Evolutionary conservation across 306 rosid genomes (phyloP), one percentile per base, ranked within the genome.

Genomic region (Alnus rubra): DNA sequence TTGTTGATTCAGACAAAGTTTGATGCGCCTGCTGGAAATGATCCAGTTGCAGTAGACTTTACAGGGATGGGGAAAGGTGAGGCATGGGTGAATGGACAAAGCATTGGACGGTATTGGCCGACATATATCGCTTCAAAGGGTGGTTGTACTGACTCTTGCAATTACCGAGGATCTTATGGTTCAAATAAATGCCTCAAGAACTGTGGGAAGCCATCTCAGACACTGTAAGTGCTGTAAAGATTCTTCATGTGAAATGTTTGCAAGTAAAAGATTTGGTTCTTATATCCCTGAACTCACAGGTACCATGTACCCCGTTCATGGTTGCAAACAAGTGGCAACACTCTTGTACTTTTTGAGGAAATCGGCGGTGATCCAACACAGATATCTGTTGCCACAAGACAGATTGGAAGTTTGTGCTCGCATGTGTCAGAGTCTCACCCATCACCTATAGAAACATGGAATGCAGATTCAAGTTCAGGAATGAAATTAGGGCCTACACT

Each of bases 31-130:
- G 76, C 86, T 56, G 95, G 97, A 58, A 85, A 72, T 76, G 84
- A 87, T 55, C 98, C 98, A 42, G 92, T 95, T 78, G 97, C 97
- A 47, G 59, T 95, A 78, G 98, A 95, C 89, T 91, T 95, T 83
- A 87, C 87, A 13, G 98, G 98, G 60, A 73, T 92, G 95, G 98
- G 98, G 55, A 95, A 95, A 79, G 98, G 98, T 1, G 97, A 88
- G 85, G 98, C 98, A 28, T 95, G 98, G 98, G 92, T 95, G 79
- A 95, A 95, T 35, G 98, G 98, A 63, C 92, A 95, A 64, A 92
- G 98, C 89, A 95, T 95, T 30, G 98, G 98, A 3, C 92, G 98
- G 58, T 95, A 87, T 79, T 95, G 98, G 98, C 98, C 98, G 2
- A 79, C 88, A 44, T 81, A 80, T 79, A 67, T 73, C 28, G 55